A percentile compares a stretch with the other conserved stretches of the same genome.
These are phyloP conservation scores for Claviceps sorghi DNA, from an alignment of 2,329 filamentous ascomycete species.

Conservation along the genomic window DNA sequence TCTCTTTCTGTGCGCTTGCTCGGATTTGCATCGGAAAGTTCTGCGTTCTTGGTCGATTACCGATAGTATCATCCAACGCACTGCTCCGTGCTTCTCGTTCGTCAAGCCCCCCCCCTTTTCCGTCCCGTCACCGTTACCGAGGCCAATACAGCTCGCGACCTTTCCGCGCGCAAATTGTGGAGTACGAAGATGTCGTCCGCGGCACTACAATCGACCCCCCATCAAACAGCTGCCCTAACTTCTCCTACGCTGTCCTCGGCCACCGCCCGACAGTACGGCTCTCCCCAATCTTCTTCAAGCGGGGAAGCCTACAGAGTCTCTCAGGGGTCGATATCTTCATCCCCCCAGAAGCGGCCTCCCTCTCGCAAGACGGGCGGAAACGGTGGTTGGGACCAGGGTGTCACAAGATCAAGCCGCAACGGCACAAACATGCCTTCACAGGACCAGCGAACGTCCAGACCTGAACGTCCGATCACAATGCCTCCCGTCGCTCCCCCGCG, in stretches of 20 bases:
- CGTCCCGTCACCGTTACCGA: not conserved
- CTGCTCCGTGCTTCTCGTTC: not conserved
- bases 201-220: conserved; percentile 45
- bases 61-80: not conserved
- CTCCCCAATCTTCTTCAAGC: conserved; percentile 35
- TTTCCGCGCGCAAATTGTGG: conserved; percentile 4
- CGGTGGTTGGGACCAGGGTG: conserved; percentile 26
- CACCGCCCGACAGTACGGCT: conserved; percentile 36
- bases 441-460: conserved; percentile 28
- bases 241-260: conserved; percentile 35
- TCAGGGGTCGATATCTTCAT: conserved; percentile 31
- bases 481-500: conserved; percentile 59
- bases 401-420: conserved; percentile 31
- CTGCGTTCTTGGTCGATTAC: not conserved
- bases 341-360: conserved; percentile 36
- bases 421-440: conserved; percentile 28
- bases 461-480: conserved; percentile 43
- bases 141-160: conserved; percentile 3
- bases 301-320: conserved; percentile 44
- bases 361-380: conserved; percentile 39
- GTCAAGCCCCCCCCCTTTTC: not conserved
- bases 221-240: conserved; percentile 36
- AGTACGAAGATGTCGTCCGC: conserved; percentile 33
- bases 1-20: too few relatives aligned
- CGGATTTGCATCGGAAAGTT: not conserved